Conservation (phyloP, 2,329 filamentous ascomycete genomes). For the Nannizziopsis arthrosporioides region DNA sequence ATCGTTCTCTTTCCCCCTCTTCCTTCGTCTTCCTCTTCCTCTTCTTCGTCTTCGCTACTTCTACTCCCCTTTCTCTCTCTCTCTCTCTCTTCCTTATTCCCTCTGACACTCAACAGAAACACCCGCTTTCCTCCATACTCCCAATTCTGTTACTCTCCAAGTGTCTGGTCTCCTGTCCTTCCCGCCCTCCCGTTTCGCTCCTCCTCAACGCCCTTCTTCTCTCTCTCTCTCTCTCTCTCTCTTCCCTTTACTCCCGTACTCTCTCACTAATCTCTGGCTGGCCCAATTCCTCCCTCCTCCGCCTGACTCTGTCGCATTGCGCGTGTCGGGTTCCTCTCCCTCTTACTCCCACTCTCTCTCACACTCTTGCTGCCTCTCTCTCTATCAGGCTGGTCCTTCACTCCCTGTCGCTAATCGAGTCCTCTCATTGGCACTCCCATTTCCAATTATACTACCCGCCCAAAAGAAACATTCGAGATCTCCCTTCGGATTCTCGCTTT, state of each 20-base stretch:
- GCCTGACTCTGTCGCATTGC: constrained; percentile 1
- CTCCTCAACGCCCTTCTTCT: not conserved
- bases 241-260: not conserved
- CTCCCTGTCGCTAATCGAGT: too few species aligned
- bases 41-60: not conserved
- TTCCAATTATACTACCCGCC: constrained; percentile 5
- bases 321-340: constrained; percentile 14
- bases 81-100: not conserved
- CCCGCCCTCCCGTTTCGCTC: not conserved
- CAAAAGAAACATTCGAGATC: constrained; percentile 14
- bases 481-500: constrained; percentile 8
- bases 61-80: not conserved
- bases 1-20: not conserved
- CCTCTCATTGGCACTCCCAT: too few species aligned
- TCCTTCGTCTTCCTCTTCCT: not conserved
- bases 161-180: not conserved
- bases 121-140: not conserved
- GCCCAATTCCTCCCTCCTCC: constrained; percentile 14
- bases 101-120: constrained; percentile 6
- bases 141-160: not conserved
- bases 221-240: constrained; percentile 7
- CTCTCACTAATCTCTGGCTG: constrained; percentile 12
- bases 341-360: too few species aligned
- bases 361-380: too few species aligned
- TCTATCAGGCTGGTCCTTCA: too few species aligned